Evolutionary conservation across 805 yeast genomes (phyloP).

Genomic region (Yueomyces sp.): DNA sequence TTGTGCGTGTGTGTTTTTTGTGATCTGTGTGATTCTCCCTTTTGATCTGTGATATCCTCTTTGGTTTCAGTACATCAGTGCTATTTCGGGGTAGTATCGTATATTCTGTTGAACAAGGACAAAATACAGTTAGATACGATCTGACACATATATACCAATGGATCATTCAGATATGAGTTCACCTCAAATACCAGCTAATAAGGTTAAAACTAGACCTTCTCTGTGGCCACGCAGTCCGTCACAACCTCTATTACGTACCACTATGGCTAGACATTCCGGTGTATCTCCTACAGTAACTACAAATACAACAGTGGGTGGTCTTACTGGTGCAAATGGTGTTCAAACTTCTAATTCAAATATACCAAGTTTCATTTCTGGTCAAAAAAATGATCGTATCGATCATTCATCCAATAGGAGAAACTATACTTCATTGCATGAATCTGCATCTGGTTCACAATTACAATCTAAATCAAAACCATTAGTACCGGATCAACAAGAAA

Average conservation of each 20-base stretch:
- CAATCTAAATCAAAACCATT: neutral
- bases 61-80: too few relatives aligned
- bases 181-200: neutral
- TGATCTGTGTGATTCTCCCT: too few relatives aligned
- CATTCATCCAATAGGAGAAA: neutral
- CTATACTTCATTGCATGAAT: neutral
- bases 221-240: constrained; percentile 28
- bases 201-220: neutral
- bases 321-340: constrained; percentile 2
- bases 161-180: neutral
- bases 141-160: too few relatives aligned
- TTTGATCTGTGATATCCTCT: too few relatives aligned
- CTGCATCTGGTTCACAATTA: neutral
- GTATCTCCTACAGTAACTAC: neutral
- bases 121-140: too few relatives aligned
- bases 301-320: constrained; percentile 16
- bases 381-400: neutral
- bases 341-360: neutral
- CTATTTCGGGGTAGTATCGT: too few relatives aligned
- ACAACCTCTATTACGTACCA: neutral
- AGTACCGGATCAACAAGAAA: neutral
- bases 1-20: too few relatives aligned
- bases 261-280: neutral
- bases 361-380: too few relatives aligned
- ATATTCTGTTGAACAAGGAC: too few relatives aligned